Evolutionary conservation across 805 yeast species (phyloP).

Genomic region (Wickerhamiella australiensis): DNA sequence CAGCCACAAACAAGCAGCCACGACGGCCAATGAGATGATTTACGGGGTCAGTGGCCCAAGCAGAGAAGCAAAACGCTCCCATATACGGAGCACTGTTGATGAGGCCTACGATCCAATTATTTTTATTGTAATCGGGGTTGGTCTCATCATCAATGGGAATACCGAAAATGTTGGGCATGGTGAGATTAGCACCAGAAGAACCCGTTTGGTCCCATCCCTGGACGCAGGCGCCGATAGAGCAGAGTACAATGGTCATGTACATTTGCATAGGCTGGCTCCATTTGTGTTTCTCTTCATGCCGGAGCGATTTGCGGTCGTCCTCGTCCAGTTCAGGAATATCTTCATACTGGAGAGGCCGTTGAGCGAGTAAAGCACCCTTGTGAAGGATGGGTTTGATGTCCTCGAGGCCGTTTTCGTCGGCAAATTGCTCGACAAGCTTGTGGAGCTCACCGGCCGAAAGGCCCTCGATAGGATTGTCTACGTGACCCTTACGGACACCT

Average conservation of each 20-base stretch:
- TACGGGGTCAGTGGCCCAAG: conserved; percentile 39
- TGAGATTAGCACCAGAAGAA: conserved; percentile 52
- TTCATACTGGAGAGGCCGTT: conserved; percentile 30
- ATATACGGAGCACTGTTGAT: conserved; percentile 57
- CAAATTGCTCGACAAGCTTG: conserved; percentile 21
- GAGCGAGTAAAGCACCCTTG: conserved; percentile 47
- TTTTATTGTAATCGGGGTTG: conserved; percentile 21
- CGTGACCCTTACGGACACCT: conserved; percentile 10
- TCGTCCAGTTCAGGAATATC: conserved; percentile 23
- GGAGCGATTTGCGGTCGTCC: conserved; percentile 26
- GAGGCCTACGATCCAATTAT: conserved; percentile 41
- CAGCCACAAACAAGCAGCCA: conserved; percentile 28
- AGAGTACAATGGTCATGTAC: conserved; percentile 42
- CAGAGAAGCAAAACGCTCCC: conserved; percentile 36
- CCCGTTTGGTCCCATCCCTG: conserved; percentile 71
- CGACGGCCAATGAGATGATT: conserved; percentile 46
- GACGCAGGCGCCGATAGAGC: conserved; percentile 56
- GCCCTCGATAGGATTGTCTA: conserved; percentile 22
- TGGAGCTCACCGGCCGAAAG: conserved; percentile 21
- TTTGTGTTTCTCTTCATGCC: conserved; percentile 37
- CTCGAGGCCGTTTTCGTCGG: conserved; percentile 18
- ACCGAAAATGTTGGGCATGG: conserved; percentile 38
- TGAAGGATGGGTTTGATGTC: conserved; percentile 20
- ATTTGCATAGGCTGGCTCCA: conserved; percentile 34
- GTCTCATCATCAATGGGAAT: conserved; percentile 22